phyloP scores from a whole-genome alignment of 2,329 filamentous ascomycete genomes.

The Verticillium longisporum region DNA sequence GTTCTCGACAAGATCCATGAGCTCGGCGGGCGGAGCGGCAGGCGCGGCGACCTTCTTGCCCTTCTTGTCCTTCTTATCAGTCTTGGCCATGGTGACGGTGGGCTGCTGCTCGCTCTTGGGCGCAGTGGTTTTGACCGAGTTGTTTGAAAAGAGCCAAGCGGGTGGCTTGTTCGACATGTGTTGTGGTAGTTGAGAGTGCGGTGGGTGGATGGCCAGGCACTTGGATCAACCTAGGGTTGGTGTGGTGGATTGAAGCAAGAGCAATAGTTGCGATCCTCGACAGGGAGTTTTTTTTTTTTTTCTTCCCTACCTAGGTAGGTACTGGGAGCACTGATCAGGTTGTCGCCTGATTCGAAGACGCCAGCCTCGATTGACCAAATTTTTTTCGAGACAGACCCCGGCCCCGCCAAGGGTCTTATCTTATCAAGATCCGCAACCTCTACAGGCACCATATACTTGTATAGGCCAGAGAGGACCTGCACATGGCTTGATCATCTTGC shows the following conservation, averaged over 20 bases:
- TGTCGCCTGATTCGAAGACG: background rate
- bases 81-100: constrained; percentile 25
- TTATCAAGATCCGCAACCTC: background rate
- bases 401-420: constrained; percentile 4
- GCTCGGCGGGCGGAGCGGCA: constrained; percentile 45
- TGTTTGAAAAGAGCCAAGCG: constrained; percentile 37
- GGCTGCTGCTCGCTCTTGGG: background rate
- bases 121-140: constrained; percentile 16
- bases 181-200: background rate
- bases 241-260: background rate
- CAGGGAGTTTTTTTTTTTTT: constrained; percentile 9
- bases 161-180: constrained; percentile 29
- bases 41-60: constrained; percentile 12
- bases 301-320: too few species aligned
- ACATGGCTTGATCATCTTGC: too few species aligned
- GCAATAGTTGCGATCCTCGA: constrained; percentile 3
- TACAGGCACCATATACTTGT: too few species aligned
- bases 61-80: constrained; percentile 11
- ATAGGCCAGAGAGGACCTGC: too few species aligned
- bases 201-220: background rate
- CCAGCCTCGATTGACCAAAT: constrained; percentile 5
- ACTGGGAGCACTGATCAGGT: background rate
- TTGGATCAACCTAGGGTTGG: background rate
- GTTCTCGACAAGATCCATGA: constrained; percentile 59
- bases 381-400: constrained; percentile 7